Conservation (phyloP, 331 rosid species). For the Rosa hybrid region DNA sequence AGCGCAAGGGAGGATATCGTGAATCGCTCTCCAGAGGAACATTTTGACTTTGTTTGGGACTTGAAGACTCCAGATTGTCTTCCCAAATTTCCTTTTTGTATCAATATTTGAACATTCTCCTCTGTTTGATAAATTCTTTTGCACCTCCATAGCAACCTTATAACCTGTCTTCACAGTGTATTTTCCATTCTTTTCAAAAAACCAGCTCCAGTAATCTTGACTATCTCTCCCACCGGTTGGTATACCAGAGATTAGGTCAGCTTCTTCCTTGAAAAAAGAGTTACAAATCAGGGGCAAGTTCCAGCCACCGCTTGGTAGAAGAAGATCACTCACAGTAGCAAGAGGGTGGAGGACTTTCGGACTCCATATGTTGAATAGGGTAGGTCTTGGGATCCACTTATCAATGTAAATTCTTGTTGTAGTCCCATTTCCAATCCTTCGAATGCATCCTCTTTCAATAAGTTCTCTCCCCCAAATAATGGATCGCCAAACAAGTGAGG, state of each 20-base stretch:
- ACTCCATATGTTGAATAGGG: neutral
- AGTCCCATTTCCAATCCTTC: neutral
- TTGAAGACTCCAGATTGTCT: too few relatives aligned
- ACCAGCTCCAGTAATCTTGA: too few relatives aligned
- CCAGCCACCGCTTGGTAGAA: neutral
- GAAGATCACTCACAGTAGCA: neutral
- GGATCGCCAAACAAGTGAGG: neutral
- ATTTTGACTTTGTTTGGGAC: too few relatives aligned
- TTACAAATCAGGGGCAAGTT: neutral
- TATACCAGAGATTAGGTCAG: neutral
- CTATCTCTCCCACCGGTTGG: too few relatives aligned
- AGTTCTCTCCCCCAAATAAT: neutral
- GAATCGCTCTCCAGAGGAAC: neutral
- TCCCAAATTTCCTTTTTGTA: too few relatives aligned
- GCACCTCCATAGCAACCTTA: too few relatives aligned
- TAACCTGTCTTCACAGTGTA: too few relatives aligned
- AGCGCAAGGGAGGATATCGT: neutral
- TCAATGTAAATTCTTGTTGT: neutral
- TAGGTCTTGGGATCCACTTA: neutral
- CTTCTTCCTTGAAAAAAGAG: neutral
- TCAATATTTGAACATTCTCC: too few relatives aligned
- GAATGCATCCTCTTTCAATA: neutral
- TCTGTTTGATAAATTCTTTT: too few relatives aligned
- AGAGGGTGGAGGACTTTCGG: neutral
- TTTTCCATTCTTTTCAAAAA: too few relatives aligned